A percentile compares a stretch with the other conserved stretches of the same genome.
These are phyloP conservation scores for Lactarius pseudohatsudake DNA, from an alignment of 768 basidiomycete species.

Conservation along the genomic window DNA sequence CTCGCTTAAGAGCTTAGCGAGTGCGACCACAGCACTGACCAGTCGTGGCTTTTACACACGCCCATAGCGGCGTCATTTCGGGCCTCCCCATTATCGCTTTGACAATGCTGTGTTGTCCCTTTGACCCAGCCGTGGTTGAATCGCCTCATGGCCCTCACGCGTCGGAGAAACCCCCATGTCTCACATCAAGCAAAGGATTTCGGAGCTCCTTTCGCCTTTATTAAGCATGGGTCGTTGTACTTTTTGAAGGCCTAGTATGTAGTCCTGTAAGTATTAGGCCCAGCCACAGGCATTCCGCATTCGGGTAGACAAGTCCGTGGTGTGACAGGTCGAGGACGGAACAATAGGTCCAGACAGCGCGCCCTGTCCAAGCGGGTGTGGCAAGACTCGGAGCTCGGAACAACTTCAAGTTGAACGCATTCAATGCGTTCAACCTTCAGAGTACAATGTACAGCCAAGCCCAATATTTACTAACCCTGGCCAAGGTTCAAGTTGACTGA, in stretches of 20 bases:
- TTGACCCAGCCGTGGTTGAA: not conserved
- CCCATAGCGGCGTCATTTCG: not conserved
- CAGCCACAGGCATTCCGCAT: not conserved
- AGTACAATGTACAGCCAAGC: not conserved
- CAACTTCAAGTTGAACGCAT: no score
- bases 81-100: not conserved
- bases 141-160: not conserved
- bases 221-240: not conserved
- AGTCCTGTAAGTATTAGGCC: not conserved
- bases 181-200: not conserved
- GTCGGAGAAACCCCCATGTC: not conserved
- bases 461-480: not conserved
- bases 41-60: no score
- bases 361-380: not conserved
- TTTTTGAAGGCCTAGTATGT: not conserved
- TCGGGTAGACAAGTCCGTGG: not conserved
- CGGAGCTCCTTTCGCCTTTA: no score
- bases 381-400: not conserved
- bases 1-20: no score
- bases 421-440: not conserved
- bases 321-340: not conserved
- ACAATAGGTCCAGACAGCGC: not conserved
- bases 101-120: not conserved
- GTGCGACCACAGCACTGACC: no score
- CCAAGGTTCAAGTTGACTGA: not conserved